Percentiles rank a stretch among this genome's conserved stretches.
Evolutionary conservation across 331 rosid species (phyloP).

Genomic region (Acacia pycnantha): DNA sequence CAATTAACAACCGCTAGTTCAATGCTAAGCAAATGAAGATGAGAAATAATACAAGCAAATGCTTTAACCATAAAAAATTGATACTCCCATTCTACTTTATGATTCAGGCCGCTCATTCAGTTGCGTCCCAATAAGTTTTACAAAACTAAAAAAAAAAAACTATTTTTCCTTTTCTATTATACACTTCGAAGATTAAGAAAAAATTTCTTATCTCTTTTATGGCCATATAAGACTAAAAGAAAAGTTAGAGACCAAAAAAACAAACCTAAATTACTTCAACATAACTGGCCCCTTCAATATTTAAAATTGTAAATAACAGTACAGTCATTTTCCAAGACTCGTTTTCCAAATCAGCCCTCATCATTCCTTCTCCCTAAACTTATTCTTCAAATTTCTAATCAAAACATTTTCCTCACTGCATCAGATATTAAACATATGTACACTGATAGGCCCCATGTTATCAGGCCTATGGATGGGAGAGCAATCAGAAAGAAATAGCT

Average conservation of each 20-base stretch:
- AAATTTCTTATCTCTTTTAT: neutral
- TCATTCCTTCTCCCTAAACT: neutral
- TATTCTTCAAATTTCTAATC: neutral
- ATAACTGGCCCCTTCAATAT: neutral
- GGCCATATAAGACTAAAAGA: neutral
- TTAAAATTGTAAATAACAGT: neutral
- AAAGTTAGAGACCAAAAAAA: neutral
- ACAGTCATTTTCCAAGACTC: neutral
- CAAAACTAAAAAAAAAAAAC: neutral
- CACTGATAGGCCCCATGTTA: neutral
- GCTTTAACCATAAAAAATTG: neutral
- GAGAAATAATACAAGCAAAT: neutral
- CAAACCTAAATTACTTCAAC: neutral
- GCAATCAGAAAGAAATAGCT: neutral
- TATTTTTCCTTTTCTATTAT: neutral
- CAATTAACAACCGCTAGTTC: neutral
- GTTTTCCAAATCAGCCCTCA: neutral
- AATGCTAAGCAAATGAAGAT: neutral
- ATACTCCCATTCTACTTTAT: neutral
- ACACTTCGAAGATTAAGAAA: neutral
- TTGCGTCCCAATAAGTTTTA: neutral
- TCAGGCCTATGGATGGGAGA: neutral
- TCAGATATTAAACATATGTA: neutral
- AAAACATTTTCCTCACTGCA: neutral
- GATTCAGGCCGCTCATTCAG: neutral